Conservation (phyloP, 805 yeast genomes). For the Soucietia sequanensis region DNA sequence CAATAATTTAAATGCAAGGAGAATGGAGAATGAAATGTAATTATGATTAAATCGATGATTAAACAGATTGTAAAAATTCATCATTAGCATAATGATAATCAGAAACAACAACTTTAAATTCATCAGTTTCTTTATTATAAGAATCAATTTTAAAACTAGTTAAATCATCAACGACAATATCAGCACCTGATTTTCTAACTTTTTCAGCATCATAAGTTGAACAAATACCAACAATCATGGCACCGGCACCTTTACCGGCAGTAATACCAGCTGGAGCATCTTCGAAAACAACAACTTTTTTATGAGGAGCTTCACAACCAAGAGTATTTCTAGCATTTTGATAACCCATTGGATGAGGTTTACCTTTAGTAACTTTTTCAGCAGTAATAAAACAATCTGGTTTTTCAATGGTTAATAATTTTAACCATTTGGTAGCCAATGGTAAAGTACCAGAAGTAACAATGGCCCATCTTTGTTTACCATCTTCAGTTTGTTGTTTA, state of each 20-base stretch:
- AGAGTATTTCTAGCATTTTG: slow-evolving; percentile 51
- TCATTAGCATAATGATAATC: slow-evolving; percentile 45
- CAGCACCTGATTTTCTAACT: slow-evolving; percentile 76
- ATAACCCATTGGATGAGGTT: slow-evolving; percentile 87
- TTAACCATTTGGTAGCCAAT: slow-evolving; percentile 78
- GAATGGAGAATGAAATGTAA: not conserved
- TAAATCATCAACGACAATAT: slow-evolving; percentile 75
- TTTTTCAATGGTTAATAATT: slow-evolving; percentile 53
- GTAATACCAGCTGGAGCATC: slow-evolving; percentile 87
- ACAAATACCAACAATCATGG: slow-evolving; percentile 79
- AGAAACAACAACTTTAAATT: slow-evolving; percentile 39
- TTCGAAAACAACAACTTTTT: slow-evolving; percentile 68
- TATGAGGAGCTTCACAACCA: slow-evolving; percentile 34
- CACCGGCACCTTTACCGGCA: slow-evolving; percentile 84
- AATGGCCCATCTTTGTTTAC: slow-evolving; percentile 71
- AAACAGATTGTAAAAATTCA: slow-evolving; percentile 31
- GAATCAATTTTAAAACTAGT: slow-evolving; percentile 57
- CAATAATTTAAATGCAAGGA: not conserved
- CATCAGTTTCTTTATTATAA: slow-evolving; percentile 45
- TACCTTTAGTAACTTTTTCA: slow-evolving; percentile 73
- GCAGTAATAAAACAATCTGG: slow-evolving; percentile 84
- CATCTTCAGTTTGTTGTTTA: slow-evolving; percentile 38
- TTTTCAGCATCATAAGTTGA: slow-evolving; percentile 71
- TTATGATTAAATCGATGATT: slow-evolving; percentile 1
- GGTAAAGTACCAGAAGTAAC: slow-evolving; percentile 82